Percentiles rank a stretch among this genome's conserved stretches.
phyloP scores from a whole-genome alignment of 2,329 filamentous ascomycete genomes.

The Zymoseptoria crescenta region DNA sequence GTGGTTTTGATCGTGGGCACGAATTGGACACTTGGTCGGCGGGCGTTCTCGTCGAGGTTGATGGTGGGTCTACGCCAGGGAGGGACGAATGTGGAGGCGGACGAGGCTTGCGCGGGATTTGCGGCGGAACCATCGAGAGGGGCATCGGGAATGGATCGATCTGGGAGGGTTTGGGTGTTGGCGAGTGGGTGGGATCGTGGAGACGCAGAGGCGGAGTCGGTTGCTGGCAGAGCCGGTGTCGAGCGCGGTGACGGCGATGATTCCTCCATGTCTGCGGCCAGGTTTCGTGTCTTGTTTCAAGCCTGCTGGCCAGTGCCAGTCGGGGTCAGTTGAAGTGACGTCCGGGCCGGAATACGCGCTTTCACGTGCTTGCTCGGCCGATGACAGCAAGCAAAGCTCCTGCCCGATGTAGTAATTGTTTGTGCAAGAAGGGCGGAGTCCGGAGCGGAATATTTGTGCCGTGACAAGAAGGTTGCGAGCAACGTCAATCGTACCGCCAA shows the following conservation, averaged over 20 bases:
- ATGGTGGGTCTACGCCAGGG: conserved; percentile 28
- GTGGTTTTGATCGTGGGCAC: conserved; percentile 22
- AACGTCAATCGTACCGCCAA: background rate
- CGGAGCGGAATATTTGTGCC: background rate
- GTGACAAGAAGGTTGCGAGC: background rate
- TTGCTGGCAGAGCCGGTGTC: conserved; percentile 1
- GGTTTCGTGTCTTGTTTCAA: background rate
- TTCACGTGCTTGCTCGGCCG: background rate
- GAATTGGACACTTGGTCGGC: conserved; percentile 32
- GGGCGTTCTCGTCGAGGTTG: conserved; percentile 16
- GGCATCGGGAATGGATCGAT: conserved; percentile 20
- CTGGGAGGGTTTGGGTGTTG: conserved; percentile 14
- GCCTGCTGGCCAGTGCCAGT: background rate
- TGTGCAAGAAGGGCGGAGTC: background rate
- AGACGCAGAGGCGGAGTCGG: conserved; percentile 8
- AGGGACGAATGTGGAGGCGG: conserved; percentile 20
- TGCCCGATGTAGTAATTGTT: background rate
- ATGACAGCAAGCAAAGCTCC: background rate
- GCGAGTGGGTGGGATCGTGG: conserved; percentile 8
- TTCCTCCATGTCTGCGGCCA: background rate
- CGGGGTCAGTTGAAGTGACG: background rate
- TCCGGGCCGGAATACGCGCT: too few relatives aligned
- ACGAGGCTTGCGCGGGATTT: conserved; percentile 4
- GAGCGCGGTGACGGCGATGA: conserved; percentile 16
- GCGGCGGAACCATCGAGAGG: conserved; percentile 14